phyloP scores from a whole-genome alignment of 1,284 basidiomycete species.

The Austroboletus novae-zelandiae region DNA sequence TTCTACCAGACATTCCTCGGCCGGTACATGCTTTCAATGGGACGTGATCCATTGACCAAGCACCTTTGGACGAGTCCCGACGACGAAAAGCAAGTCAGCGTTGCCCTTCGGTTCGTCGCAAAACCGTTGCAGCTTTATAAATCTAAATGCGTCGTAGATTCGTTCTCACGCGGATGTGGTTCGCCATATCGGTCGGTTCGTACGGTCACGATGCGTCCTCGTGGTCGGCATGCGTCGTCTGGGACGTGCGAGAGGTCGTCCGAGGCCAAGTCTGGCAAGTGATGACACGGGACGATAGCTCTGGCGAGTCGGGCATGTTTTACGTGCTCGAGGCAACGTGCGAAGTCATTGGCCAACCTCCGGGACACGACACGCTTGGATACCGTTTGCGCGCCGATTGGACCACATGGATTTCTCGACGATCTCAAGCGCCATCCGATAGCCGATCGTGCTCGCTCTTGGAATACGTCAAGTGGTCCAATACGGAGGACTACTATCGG shows the following conservation, averaged over 20 bases:
- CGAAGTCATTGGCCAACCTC: conserved; percentile 57
- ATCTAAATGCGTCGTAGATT: conserved; percentile 43
- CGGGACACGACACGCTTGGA: conserved; percentile 6
- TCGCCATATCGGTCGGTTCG: conserved; percentile 51
- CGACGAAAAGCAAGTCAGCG: conserved; percentile 48
- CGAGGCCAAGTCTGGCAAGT: conserved; percentile 59
- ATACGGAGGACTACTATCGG: conserved; percentile 64
- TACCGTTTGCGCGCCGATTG: conserved; percentile 56
- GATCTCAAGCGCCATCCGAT: conserved; percentile 11
- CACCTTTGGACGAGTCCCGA: conserved; percentile 60
- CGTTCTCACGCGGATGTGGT: conserved; percentile 59
- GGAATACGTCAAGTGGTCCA: conserved; percentile 52
- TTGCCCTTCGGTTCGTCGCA: conserved; percentile 52
- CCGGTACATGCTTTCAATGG: conserved; percentile 18
- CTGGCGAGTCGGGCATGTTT: conserved; percentile 31
- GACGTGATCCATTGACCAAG: conserved; percentile 38
- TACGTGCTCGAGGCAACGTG: conserved; percentile 67
- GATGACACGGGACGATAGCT: conserved; percentile 29
- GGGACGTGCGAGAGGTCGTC: conserved; percentile 51
- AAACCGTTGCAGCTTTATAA: not conserved
- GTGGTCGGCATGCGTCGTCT: conserved; percentile 38
- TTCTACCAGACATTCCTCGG: conserved; percentile 52
- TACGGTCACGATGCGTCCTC: conserved; percentile 25
- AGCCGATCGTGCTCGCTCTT: conserved; percentile 22
- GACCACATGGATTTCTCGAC: conserved; percentile 50